Evolutionary conservation across 1,284 basidiomycete genomes (phyloP).

Genomic region (Malassezia vespertilionis): DNA sequence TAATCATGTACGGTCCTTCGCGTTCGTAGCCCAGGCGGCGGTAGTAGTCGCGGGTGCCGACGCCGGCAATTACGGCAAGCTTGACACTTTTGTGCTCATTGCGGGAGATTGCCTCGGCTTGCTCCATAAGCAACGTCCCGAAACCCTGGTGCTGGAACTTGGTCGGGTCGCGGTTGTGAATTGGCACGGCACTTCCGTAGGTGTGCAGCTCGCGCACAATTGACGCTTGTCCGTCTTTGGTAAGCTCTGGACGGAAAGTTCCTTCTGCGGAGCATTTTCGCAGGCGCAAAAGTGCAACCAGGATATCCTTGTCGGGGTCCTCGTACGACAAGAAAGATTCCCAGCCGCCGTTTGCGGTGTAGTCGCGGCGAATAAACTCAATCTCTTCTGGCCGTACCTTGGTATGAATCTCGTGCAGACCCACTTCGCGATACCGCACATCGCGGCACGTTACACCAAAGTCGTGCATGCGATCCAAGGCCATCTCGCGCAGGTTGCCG

Average conservation of each 20-base stretch:
- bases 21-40: conserved; percentile 81
- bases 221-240: conserved; percentile 66
- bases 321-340: conserved; percentile 99
- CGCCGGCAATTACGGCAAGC: conserved; percentile 90
- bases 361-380: conserved; percentile 92
- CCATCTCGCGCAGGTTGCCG: conserved; percentile 90
- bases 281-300: conserved; percentile 81
- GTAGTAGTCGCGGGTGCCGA: conserved; percentile 90
- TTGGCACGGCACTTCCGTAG: conserved; percentile 95
- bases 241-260: conserved; percentile 86
- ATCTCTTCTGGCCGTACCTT: conserved; percentile 91
- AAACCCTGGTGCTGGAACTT: conserved; percentile 68
- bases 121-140: conserved; percentile 95
- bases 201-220: conserved; percentile 95
- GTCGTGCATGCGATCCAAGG: conserved; percentile 94
- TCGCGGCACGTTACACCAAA: conserved; percentile 96
- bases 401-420: conserved; percentile 96
- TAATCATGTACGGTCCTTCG: conserved; percentile 64
- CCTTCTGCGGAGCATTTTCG: conserved; percentile 92
- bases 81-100: conserved; percentile 93
- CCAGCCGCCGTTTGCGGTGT: conserved; percentile 89
- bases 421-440: conserved; percentile 94
- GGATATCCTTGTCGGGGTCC: conserved; percentile 90
- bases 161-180: conserved; percentile 91
- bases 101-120: conserved; percentile 92